These are phyloP conservation scores for Leucocoprinus birnbaumii DNA, from an alignment of 768 basidiomycete species.

Conservation along the genomic window DNA sequence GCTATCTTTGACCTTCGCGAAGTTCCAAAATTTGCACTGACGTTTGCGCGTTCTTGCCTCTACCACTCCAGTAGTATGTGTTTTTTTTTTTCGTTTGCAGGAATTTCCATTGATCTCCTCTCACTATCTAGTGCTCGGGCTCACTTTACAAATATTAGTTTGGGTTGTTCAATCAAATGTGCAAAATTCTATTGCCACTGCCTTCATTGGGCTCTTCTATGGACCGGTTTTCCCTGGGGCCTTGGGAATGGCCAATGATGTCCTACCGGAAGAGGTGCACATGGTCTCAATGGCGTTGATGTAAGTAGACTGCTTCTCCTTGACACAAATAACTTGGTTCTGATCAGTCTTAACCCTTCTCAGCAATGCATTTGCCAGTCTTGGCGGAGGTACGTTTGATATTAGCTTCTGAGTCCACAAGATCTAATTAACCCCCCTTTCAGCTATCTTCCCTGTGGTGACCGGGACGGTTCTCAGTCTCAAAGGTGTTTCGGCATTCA, in stretches of 20 bases:
- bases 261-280: constrained; percentile 43
- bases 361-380: constrained; percentile 13
- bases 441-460: constrained; percentile 50
- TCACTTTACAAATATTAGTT: constrained; percentile 46
- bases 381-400: constrained; percentile 14
- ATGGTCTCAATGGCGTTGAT: constrained; percentile 54
- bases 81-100: background rate
- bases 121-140: constrained; percentile 30
- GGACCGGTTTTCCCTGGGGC: constrained; percentile 50
- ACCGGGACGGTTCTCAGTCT: constrained; percentile 39
- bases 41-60: background rate
- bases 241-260: constrained; percentile 41
- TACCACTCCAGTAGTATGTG: constrained; percentile 12
- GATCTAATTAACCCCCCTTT: background rate
- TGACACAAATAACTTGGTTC: background rate
- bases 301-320: constrained; percentile 27
- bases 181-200: constrained; percentile 44
- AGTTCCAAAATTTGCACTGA: background rate
- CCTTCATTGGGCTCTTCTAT: constrained; percentile 43
- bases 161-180: constrained; percentile 45
- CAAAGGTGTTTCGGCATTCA: constrained; percentile 34
- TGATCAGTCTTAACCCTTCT: background rate
- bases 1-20: constrained; percentile 17
- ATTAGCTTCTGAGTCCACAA: background rate
- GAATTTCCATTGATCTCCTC: background rate